A percentile compares a stretch with the other conserved stretches of the same genome.
phyloP scores from a whole-genome alignment of 1,139 yeast genomes.

The Blastobotrys ciferrii region DNA sequence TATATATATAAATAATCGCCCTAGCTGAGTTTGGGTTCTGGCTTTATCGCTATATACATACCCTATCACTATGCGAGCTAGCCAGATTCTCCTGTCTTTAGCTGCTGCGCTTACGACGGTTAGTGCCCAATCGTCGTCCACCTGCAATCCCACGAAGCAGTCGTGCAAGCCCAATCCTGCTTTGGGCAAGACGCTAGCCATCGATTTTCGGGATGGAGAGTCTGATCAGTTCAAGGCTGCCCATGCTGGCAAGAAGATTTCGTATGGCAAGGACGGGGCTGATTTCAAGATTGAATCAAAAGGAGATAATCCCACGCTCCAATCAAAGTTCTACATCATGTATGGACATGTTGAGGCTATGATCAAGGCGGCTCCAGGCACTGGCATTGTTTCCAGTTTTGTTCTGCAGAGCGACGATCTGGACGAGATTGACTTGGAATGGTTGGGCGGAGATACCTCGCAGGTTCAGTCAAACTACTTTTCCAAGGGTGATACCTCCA shows the following conservation, averaged over 20 bases:
- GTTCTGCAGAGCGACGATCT: slow-evolving; percentile 79
- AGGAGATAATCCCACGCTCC: slow-evolving; percentile 72
- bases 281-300: slow-evolving; percentile 55
- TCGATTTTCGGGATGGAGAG: slow-evolving; percentile 31
- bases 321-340: slow-evolving; percentile 77
- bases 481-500: slow-evolving; percentile 69
- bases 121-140: slow-evolving; percentile 29
- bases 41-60: not conserved
- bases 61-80: not conserved
- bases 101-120: slow-evolving; percentile 13
- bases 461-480: slow-evolving; percentile 79
- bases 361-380: slow-evolving; percentile 70
- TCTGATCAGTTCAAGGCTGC: slow-evolving; percentile 25
- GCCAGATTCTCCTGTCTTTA: not conserved
- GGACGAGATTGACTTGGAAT: slow-evolving; percentile 83
- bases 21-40: not conserved
- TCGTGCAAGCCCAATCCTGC: slow-evolving; percentile 35
- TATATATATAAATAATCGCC: not conserved
- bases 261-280: slow-evolving; percentile 51
- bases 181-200: slow-evolving; percentile 28
- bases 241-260: slow-evolving; percentile 23
- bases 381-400: slow-evolving; percentile 74
- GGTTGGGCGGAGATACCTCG: slow-evolving; percentile 71
- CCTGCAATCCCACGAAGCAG: slow-evolving; percentile 32
- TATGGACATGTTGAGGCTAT: slow-evolving; percentile 77